Conservation (phyloP, 345 rosid genomes). For the Linum tenue region DNA sequence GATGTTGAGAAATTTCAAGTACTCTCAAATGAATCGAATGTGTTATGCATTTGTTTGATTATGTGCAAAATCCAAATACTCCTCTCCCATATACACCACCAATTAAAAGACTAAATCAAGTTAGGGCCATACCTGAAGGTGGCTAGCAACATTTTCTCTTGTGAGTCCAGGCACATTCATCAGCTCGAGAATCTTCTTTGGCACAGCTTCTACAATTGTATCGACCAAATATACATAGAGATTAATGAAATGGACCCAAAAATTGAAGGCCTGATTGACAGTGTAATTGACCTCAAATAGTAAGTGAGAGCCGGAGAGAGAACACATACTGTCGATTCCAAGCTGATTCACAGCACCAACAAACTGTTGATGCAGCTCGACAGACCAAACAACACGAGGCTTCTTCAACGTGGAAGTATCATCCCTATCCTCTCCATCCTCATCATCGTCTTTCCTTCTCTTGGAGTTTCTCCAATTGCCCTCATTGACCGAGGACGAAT, state of each 20-base stretch:
- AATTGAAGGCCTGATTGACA: too few species aligned
- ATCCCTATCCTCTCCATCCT: slow-evolving; percentile 51
- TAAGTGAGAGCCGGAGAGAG: not conserved
- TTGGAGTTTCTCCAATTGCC: slow-evolving; percentile 24
- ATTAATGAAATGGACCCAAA: not conserved
- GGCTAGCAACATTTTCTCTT: slow-evolving; percentile 32
- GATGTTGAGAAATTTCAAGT: too few species aligned
- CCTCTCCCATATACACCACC: too few species aligned
- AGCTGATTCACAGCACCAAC: slow-evolving; percentile 29
- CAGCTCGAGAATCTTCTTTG: slow-evolving; percentile 29
- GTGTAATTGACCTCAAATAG: not conserved
- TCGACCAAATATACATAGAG: slow-evolving; percentile 6
- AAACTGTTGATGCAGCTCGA: slow-evolving; percentile 30
- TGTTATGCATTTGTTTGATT: too few species aligned
- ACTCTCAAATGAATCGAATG: too few species aligned
- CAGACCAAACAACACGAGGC: slow-evolving; percentile 31
- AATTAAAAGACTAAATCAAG: too few species aligned
- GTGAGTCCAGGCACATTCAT: slow-evolving; percentile 31
- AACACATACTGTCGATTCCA: slow-evolving; percentile 25
- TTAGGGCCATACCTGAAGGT: slow-evolving; percentile 22
- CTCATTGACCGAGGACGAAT: slow-evolving; percentile 25
- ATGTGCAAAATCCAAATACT: too few species aligned
- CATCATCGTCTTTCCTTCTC: slow-evolving; percentile 37
- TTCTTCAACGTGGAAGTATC: slow-evolving; percentile 52
- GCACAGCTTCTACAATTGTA: slow-evolving; percentile 27